phyloP scores from a whole-genome alignment of 164 flowering plant genomes.

The Aristolochia contorta region DNA sequence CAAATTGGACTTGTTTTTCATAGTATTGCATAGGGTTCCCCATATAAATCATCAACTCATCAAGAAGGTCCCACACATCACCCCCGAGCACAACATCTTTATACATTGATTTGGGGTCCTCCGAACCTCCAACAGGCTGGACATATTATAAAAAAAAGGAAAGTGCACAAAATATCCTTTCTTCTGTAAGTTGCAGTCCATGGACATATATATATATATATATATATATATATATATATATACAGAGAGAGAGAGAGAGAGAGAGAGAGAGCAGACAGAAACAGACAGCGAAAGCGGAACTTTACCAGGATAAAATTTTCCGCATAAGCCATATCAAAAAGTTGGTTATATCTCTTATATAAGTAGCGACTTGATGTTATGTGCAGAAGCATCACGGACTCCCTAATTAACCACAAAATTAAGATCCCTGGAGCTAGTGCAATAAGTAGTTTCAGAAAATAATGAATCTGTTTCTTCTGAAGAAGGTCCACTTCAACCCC shows the following conservation, averaged over 20 bases:
- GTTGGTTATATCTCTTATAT: constrained; percentile 73
- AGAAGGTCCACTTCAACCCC: constrained; percentile 97
- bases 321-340: constrained; percentile 80
- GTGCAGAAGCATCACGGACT: constrained; percentile 61
- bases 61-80: constrained; percentile 97
- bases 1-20: constrained; percentile 74
- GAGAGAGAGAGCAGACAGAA: background rate
- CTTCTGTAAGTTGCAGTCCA: background rate
- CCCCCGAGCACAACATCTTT: constrained; percentile 92
- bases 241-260: background rate
- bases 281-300: background rate
- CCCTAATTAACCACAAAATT: constrained; percentile 71
- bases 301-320: constrained; percentile 90
- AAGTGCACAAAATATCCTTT: no score
- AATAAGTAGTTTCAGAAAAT: constrained; percentile 52
- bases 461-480: constrained; percentile 73
- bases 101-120: constrained; percentile 71
- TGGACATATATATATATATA: no score
- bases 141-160: constrained; percentile 3
- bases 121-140: constrained; percentile 76
- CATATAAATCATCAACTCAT: constrained; percentile 95
- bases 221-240: no score
- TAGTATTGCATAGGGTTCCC: constrained; percentile 88
- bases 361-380: constrained; percentile 66
- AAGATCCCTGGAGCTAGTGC: constrained; percentile 78